Percentiles rank a stretch among this genome's conserved stretches.
These are phyloP conservation scores for Melaleuca alternifolia DNA, from an alignment of 345 rosid species.

Conservation along the genomic window DNA sequence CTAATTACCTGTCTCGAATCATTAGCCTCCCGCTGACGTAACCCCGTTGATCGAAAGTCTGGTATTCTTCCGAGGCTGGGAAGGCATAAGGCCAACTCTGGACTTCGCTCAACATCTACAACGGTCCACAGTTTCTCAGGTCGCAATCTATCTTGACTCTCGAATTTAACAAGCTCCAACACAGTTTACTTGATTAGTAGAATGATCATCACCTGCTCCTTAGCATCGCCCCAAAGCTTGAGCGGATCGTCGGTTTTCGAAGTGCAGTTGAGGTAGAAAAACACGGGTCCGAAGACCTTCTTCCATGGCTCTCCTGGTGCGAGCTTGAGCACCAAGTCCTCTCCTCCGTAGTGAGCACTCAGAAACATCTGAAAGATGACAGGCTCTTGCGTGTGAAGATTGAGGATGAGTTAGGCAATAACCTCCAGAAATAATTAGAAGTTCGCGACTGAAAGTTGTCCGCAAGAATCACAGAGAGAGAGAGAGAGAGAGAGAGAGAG, in stretches of 20 bases:
- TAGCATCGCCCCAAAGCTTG: conserved; percentile 74
- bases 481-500: background rate
- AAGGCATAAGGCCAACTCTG: conserved; percentile 78
- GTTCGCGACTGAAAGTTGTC: background rate
- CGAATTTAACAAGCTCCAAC: background rate
- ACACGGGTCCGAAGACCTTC: conserved; percentile 85
- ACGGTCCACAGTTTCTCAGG: background rate
- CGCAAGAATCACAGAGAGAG: background rate
- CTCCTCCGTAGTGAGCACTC: conserved; percentile 83
- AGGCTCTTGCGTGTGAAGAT: background rate
- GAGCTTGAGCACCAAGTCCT: conserved; percentile 61
- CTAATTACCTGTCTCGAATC: conserved; percentile 45
- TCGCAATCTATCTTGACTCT: background rate
- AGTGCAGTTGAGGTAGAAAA: conserved; percentile 48
- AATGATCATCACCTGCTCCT: conserved; percentile 40
- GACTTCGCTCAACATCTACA: conserved; percentile 49
- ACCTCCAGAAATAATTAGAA: too few relatives aligned
- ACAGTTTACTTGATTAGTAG: background rate
- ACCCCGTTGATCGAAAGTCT: conserved; percentile 42
- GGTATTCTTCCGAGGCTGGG: conserved; percentile 62
- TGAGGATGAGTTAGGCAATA: background rate
- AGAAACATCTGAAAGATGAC: conserved; percentile 49
- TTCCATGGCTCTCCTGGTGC: conserved; percentile 74
- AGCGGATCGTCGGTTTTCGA: conserved; percentile 19
- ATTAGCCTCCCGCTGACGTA: conserved; percentile 44